phyloP scores from a whole-genome alignment of 345 rosid genomes.

The Moringa oleifera region DNA sequence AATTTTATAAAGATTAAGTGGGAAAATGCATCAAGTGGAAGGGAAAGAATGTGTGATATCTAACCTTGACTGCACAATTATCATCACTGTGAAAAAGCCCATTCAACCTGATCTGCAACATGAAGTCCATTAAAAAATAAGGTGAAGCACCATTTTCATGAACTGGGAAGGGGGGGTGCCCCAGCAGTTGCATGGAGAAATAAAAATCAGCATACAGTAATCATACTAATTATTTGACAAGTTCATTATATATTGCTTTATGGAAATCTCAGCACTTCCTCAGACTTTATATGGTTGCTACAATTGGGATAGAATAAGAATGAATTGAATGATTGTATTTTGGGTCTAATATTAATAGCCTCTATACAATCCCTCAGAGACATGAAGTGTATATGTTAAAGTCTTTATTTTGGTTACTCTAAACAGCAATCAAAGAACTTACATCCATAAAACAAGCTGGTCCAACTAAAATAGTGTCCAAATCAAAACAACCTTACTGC shows the following conservation, averaged over 20 bases:
- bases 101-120: conserved; percentile 76
- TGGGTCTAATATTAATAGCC: too few species aligned
- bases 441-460: too few species aligned
- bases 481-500: too few species aligned
- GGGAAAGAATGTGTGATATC: not conserved
- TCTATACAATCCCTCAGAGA: too few species aligned
- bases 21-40: not conserved
- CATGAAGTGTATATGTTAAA: not conserved
- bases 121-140: not conserved
- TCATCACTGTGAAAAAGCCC: conserved; percentile 89
- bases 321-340: too few species aligned
- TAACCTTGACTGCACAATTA: conserved; percentile 75
- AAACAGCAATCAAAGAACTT: too few species aligned
- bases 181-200: not conserved
- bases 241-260: not conserved
- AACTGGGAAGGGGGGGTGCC: not conserved
- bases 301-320: too few species aligned
- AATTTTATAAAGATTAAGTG: too few species aligned
- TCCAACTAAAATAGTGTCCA: too few species aligned
- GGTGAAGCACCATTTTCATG: conserved; percentile 1
- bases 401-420: too few species aligned
- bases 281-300: not conserved
- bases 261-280: not conserved
- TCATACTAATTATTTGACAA: too few species aligned
- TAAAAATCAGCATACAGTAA: not conserved